Conservation (phyloP, 73 alveolate species). For the Diophrys sp. region DNA sequence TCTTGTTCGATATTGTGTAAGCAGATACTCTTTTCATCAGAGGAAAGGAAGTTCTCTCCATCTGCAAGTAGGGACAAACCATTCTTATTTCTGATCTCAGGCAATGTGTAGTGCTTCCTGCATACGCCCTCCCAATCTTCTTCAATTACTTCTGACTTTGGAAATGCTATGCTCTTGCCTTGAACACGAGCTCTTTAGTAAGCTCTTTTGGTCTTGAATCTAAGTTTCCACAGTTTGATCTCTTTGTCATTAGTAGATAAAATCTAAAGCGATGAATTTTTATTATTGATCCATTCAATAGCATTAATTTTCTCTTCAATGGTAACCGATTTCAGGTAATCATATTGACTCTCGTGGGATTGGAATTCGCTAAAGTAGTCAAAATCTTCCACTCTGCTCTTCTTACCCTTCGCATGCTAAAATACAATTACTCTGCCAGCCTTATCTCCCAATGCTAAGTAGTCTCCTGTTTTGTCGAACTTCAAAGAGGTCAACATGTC, state of each 20-base stretch:
- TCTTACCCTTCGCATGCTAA: conserved; percentile 15
- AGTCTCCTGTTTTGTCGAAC: conserved; percentile 66
- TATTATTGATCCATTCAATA: conserved; percentile 29
- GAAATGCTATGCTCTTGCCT: conserved; percentile 11
- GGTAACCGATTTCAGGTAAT: conserved; percentile 42
- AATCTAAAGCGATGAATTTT: conserved; percentile 13
- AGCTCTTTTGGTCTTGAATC: background rate
- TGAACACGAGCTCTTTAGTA: conserved; percentile 12
- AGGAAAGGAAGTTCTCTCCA: conserved; percentile 30
- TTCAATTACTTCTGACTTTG: conserved; percentile 32
- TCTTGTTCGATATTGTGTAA: conserved; percentile 26
- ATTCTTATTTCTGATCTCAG: conserved; percentile 17
- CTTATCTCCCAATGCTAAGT: conserved; percentile 45
- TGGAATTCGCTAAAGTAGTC: conserved; percentile 46
- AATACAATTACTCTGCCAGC: conserved; percentile 57
- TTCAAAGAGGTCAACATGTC: conserved; percentile 61
- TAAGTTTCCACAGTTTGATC: conserved; percentile 53
- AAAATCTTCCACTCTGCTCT: conserved; percentile 37
- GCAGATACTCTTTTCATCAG: conserved; percentile 46
- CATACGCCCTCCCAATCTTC: conserved; percentile 57
- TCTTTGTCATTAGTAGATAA: conserved; percentile 41
- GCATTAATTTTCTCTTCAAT: conserved; percentile 45
- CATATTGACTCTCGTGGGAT: conserved; percentile 55
- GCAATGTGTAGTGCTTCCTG: conserved; percentile 22
- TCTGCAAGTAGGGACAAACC: conserved; percentile 36